These are phyloP conservation scores for Chalciporus sphaerocephalus DNA, from an alignment of 768 basidiomycete species.

Conservation along the genomic window DNA sequence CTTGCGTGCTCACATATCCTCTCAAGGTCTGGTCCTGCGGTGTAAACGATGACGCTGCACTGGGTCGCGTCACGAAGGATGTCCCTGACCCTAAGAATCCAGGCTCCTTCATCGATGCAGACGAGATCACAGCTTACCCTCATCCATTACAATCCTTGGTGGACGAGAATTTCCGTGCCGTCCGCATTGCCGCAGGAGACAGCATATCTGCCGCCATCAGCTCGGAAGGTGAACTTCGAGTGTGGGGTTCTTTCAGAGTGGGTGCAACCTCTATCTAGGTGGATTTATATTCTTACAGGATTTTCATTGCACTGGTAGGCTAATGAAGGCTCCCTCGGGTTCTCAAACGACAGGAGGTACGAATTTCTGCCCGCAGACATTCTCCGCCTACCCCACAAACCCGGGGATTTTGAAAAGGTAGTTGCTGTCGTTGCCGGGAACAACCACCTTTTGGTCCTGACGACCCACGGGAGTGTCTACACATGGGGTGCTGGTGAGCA, in stretches of 20 bases:
- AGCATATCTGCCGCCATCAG: slow-evolving; percentile 84
- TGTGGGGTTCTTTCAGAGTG: slow-evolving; percentile 91
- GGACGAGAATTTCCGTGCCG: slow-evolving; percentile 80
- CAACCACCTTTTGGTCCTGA: slow-evolving; percentile 88
- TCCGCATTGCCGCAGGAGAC: slow-evolving; percentile 80
- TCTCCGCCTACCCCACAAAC: slow-evolving; percentile 55
- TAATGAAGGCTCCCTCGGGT: slow-evolving; percentile 81
- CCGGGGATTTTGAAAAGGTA: slow-evolving; percentile 66
- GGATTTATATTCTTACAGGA: slow-evolving; percentile 1
- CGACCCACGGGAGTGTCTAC: slow-evolving; percentile 81
- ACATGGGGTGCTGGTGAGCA: slow-evolving; percentile 91
- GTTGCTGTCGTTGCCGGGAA: slow-evolving; percentile 74
- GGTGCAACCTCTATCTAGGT: slow-evolving; percentile 21
- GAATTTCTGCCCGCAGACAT: slow-evolving; percentile 64
- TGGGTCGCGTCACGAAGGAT: slow-evolving; percentile 71
- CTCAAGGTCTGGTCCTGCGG: slow-evolving; percentile 79
- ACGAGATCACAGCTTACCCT: slow-evolving; percentile 50
- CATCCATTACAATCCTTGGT: slow-evolving; percentile 65
- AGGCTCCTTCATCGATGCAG: slow-evolving; percentile 51
- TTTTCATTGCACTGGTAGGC: slow-evolving; percentile 39
- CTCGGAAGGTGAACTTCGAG: slow-evolving; percentile 72
- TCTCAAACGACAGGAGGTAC: slow-evolving; percentile 59
- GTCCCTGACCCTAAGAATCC: slow-evolving; percentile 57
- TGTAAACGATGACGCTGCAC: slow-evolving; percentile 83
- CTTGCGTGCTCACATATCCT: slow-evolving; percentile 3